These are phyloP conservation scores for Colletotrichum liaoningense DNA, from an alignment of 2,329 filamentous ascomycete genomes.

Conservation along the genomic window DNA sequence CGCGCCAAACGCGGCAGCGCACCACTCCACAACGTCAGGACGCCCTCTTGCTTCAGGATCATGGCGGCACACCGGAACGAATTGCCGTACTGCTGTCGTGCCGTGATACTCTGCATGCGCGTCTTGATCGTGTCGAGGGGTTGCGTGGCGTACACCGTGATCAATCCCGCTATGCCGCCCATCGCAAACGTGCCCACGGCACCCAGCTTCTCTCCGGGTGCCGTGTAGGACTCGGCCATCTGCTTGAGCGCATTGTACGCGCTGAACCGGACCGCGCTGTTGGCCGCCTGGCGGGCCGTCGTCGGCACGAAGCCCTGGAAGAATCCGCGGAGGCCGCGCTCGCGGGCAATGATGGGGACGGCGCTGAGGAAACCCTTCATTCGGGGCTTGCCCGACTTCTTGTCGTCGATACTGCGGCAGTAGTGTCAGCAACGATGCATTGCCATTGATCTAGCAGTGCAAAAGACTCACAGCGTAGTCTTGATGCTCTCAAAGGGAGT, in stretches of 20 bases:
- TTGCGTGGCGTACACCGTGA: constrained; percentile 85
- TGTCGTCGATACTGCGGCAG: constrained; percentile 86
- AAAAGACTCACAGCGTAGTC: constrained; percentile 78
- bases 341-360: constrained; percentile 85
- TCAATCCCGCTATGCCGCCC: constrained; percentile 87
- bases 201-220: constrained; percentile 94
- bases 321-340: constrained; percentile 90
- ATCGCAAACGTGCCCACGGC: constrained; percentile 89
- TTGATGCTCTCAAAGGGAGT: constrained; percentile 99
- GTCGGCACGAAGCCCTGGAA: constrained; percentile 98
- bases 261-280: constrained; percentile 91
- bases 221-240: constrained; percentile 89
- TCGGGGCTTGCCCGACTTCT: constrained; percentile 85
- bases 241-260: constrained; percentile 93
- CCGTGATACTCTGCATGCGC: constrained; percentile 96
- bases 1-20: constrained; percentile 87
- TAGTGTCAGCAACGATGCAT: not conserved
- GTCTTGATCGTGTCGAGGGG: constrained; percentile 96
- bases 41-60: constrained; percentile 89
- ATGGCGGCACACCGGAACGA: constrained; percentile 83
- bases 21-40: constrained; percentile 94
- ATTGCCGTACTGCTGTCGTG: constrained; percentile 84
- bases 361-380: constrained; percentile 95
- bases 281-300: constrained; percentile 93
- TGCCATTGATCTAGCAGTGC: not conserved